These are phyloP conservation scores for Cystobasidium slooffiae DNA, from an alignment of 1,284 basidiomycete genomes.

Conservation along the genomic window DNA sequence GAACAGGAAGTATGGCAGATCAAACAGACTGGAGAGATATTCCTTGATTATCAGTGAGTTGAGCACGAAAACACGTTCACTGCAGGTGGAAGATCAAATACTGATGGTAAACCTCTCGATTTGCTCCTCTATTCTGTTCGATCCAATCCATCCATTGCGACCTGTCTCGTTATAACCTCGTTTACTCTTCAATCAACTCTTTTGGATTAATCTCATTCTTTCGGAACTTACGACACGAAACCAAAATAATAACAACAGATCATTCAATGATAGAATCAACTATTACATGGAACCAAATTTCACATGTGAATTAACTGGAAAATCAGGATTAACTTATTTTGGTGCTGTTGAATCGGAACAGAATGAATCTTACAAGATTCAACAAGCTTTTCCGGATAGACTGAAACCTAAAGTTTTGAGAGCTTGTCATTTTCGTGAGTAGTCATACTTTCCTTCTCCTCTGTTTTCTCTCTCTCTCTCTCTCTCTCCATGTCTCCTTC, in stretches of 20 bases:
- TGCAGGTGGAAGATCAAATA: neutral
- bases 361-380: slow-evolving; percentile 82
- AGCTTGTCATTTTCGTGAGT: slow-evolving; percentile 94
- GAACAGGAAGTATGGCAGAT: slow-evolving; percentile 76
- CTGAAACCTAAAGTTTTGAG: slow-evolving; percentile 88
- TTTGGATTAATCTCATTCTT: too few relatives aligned
- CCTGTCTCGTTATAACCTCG: too few relatives aligned
- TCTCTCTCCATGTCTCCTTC: slow-evolving; percentile 22
- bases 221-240: slow-evolving; percentile 45
- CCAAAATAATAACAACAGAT: slow-evolving; percentile 67
- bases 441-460: slow-evolving; percentile 20
- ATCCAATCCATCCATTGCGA: slow-evolving; percentile 46
- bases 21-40: slow-evolving; percentile 90
- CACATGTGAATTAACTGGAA: slow-evolving; percentile 93
- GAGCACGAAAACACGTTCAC: slow-evolving; percentile 48
- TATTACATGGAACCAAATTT: slow-evolving; percentile 93
- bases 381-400: slow-evolving; percentile 86
- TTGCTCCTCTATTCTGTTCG: neutral
- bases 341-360: slow-evolving; percentile 89
- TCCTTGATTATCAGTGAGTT: slow-evolving; percentile 86
- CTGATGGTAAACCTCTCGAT: neutral
- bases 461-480: slow-evolving; percentile 42
- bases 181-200: too few relatives aligned
- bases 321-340: slow-evolving; percentile 90
- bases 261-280: slow-evolving; percentile 85